Evolutionary conservation across 441 rosid species (phyloP).

Genomic region (Jatropha multifida): DNA sequence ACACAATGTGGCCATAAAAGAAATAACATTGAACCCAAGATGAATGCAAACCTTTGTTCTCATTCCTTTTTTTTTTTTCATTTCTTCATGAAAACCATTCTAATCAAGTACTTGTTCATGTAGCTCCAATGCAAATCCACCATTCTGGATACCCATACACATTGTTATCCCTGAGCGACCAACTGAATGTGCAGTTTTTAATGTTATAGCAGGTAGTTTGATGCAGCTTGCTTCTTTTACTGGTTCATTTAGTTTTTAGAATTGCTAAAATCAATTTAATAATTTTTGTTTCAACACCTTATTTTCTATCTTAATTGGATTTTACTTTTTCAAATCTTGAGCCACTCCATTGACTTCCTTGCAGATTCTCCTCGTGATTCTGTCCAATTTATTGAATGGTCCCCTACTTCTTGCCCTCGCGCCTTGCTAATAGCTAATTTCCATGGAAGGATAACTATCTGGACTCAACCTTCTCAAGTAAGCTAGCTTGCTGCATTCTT

Average conservation of each 20-base stretch:
- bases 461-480: constrained; percentile 98
- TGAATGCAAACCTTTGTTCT: constrained; percentile 2
- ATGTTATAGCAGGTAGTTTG: constrained; percentile 86
- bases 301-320: neutral
- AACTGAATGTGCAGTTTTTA: constrained; percentile 89
- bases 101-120: constrained; percentile 22
- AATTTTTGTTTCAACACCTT: neutral
- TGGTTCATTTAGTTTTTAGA: neutral
- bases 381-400: constrained; percentile 98
- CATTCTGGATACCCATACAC: constrained; percentile 99
- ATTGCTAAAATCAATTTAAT: neutral
- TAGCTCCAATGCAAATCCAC: constrained; percentile 89
- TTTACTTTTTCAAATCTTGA: constrained; percentile 12
- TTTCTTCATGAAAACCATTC: neutral
- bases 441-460: constrained; percentile 94
- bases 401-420: constrained; percentile 93
- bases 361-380: constrained; percentile 99
- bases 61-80: neutral
- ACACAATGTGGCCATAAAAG: neutral
- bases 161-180: constrained; percentile 97
- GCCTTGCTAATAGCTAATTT: constrained; percentile 94
- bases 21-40: constrained; percentile 3
- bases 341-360: constrained; percentile 22
- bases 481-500: constrained; percentile 22
- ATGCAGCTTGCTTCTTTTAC: constrained; percentile 11